Percentiles rank a stretch among this genome's conserved stretches.
These are phyloP conservation scores for Sodiomyces alkalinus DNA, from an alignment of 2,329 filamentous ascomycete species.

Conservation along the genomic window DNA sequence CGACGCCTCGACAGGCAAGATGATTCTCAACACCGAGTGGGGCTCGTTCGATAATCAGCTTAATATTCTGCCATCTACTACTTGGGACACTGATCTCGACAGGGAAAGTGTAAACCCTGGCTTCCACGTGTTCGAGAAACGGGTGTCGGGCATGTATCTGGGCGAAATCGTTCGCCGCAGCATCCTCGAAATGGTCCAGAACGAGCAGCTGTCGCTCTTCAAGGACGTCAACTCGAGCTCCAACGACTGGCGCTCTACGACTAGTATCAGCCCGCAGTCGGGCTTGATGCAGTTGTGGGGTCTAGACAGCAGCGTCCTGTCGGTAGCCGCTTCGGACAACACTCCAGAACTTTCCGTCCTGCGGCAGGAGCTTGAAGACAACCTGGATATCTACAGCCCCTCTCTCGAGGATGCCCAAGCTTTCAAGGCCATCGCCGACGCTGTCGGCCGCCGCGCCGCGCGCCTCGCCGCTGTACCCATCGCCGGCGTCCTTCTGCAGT, in stretches of 20 bases:
- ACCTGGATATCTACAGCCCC: constrained; percentile 61
- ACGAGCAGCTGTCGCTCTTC: constrained; percentile 56
- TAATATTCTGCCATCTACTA: constrained; percentile 71
- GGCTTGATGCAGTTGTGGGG: constrained; percentile 71
- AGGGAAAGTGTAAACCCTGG: constrained; percentile 75
- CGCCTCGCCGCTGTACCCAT: constrained; percentile 79
- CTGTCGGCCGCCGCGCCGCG: constrained; percentile 78
- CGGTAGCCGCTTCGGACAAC: constrained; percentile 68
- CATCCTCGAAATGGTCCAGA: constrained; percentile 56
- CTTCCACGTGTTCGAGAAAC: constrained; percentile 98
- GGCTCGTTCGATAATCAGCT: constrained; percentile 94
- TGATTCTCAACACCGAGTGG: constrained; percentile 99
- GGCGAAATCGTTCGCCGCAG: constrained; percentile 80
- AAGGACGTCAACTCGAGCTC: constrained; percentile 56
- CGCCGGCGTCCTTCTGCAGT: constrained; percentile 68
- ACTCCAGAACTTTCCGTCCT: constrained; percentile 57
- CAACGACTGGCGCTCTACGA: constrained; percentile 57
- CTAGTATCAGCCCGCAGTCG: constrained; percentile 48
- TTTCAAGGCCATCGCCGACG: constrained; percentile 68
- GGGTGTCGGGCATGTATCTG: constrained; percentile 94
- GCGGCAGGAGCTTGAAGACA: constrained; percentile 62
- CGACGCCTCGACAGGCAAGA: constrained; percentile 70
- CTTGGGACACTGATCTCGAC: constrained; percentile 71
- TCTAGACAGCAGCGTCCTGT: constrained; percentile 81
- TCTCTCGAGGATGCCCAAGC: constrained; percentile 75